These are phyloP conservation scores for Dendrobium huoshanense DNA, from an alignment of 106 monocot species.

Conservation along the genomic window DNA sequence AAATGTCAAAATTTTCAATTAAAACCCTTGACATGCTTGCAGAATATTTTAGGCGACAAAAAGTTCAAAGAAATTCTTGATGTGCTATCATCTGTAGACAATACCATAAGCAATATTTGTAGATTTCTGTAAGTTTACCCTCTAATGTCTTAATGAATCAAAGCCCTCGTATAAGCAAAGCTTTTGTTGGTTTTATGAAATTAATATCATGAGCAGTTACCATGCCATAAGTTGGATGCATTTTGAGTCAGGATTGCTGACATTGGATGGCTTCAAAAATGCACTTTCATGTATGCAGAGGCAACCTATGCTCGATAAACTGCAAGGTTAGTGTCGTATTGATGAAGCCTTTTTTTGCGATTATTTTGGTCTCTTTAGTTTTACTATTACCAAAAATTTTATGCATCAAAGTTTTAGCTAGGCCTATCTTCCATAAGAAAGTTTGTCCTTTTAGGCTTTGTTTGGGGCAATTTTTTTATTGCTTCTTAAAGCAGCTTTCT, in stretches of 20 bases:
- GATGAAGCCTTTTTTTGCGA: neutral
- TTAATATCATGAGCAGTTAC: slow-evolving; percentile 34
- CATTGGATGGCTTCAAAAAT: slow-evolving; percentile 68
- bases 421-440: too few species aligned
- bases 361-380: too few species aligned
- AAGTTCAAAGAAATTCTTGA: slow-evolving; percentile 63
- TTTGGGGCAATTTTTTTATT: too few species aligned
- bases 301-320: slow-evolving; percentile 61
- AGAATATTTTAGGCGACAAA: slow-evolving; percentile 71
- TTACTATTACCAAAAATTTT: too few species aligned
- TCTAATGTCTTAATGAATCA: neutral
- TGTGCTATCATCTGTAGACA: slow-evolving; percentile 44
- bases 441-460: too few species aligned
- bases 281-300: slow-evolving; percentile 42
- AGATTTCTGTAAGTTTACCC: slow-evolving; percentile 67
- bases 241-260: slow-evolving; percentile 52
- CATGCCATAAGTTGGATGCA: slow-evolving; percentile 59
- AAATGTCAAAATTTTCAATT: neutral
- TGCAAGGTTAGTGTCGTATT: slow-evolving; percentile 40
- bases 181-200: neutral
- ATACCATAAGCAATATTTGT: slow-evolving; percentile 43
- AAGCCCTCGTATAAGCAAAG: neutral
- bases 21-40: slow-evolving; percentile 5
- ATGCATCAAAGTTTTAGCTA: too few species aligned
- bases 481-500: too few species aligned